Evolutionary conservation across 768 basidiomycete genomes (phyloP).

Genomic region (Pisolithus tinctorius): DNA sequence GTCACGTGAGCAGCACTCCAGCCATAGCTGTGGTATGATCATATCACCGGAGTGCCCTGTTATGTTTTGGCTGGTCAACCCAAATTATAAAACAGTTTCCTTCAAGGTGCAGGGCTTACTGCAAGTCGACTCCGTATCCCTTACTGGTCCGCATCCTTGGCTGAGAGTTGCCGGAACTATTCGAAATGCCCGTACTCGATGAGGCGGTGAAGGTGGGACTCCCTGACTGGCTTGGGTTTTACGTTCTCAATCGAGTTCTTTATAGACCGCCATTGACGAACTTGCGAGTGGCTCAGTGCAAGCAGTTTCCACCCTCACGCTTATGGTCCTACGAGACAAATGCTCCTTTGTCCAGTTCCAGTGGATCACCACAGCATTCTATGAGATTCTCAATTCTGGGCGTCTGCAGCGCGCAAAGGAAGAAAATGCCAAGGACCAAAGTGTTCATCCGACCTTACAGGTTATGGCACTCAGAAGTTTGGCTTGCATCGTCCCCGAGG

Average conservation of each 20-base stretch:
- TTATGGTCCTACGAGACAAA: conserved; percentile 13
- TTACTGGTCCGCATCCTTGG: too few species aligned
- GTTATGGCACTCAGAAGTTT: conserved; percentile 14
- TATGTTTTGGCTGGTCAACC: too few species aligned
- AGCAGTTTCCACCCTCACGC: conserved; percentile 12
- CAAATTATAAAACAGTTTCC: too few species aligned
- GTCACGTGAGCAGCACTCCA: background rate
- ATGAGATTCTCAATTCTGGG: conserved; percentile 10
- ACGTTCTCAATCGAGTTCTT: background rate
- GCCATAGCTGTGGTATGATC: background rate
- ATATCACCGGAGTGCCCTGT: too few species aligned
- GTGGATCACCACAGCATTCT: conserved; percentile 16
- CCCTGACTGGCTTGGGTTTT: background rate
- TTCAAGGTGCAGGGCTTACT: too few species aligned
- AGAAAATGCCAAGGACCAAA: conserved; percentile 7
- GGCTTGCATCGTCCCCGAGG: conserved; percentile 7
- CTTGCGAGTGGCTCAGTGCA: conserved; percentile 17
- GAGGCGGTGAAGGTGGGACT: conserved; percentile 12
- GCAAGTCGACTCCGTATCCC: background rate
- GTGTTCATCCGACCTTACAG: conserved; percentile 8
- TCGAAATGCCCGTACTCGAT: background rate
- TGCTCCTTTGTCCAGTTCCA: conserved; percentile 15
- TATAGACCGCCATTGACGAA: conserved; percentile 13
- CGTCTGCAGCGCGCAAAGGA: conserved; percentile 13
- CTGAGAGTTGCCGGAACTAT: too few species aligned